These are phyloP conservation scores for Fraxinus ornus DNA, from an alignment of 305 asterid genomes.

Conservation along the genomic window DNA sequence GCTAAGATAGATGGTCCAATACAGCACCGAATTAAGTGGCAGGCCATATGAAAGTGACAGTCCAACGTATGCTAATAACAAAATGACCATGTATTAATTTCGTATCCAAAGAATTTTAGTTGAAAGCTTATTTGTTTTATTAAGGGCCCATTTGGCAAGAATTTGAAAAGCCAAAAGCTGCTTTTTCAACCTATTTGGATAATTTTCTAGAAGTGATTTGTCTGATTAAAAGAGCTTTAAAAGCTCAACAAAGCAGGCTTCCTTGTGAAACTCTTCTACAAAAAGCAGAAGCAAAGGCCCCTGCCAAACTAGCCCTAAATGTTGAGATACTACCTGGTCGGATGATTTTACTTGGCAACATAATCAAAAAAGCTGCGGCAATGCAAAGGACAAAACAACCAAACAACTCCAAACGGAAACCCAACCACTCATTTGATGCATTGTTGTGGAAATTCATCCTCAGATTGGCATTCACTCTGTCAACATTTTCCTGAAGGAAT, in stretches of 20 bases:
- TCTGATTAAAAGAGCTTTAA: not conserved
- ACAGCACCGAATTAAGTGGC: constrained; percentile 47
- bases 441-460: constrained; percentile 66
- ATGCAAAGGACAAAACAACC: constrained; percentile 60
- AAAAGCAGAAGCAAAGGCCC: not conserved
- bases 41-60: constrained; percentile 79
- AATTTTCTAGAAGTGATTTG: not conserved
- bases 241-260: not conserved
- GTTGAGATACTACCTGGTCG: constrained; percentile 49
- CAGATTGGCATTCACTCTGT: constrained; percentile 50
- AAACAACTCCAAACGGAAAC: constrained; percentile 70
- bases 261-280: not conserved
- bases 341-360: constrained; percentile 55
- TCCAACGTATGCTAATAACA: constrained; percentile 50
- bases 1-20: constrained; percentile 42
- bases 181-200: not conserved
- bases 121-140: not conserved
- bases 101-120: constrained; percentile 6
- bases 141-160: not conserved
- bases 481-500: constrained; percentile 50
- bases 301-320: not conserved
- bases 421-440: constrained; percentile 74
- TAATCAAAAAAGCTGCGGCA: constrained; percentile 45
- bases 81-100: not conserved
- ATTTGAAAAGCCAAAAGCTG: not conserved